Base-by-base conservation (phyloP, 2,329 filamentous ascomycete genomes). In the Decorospora gaudefroyi region DNA sequence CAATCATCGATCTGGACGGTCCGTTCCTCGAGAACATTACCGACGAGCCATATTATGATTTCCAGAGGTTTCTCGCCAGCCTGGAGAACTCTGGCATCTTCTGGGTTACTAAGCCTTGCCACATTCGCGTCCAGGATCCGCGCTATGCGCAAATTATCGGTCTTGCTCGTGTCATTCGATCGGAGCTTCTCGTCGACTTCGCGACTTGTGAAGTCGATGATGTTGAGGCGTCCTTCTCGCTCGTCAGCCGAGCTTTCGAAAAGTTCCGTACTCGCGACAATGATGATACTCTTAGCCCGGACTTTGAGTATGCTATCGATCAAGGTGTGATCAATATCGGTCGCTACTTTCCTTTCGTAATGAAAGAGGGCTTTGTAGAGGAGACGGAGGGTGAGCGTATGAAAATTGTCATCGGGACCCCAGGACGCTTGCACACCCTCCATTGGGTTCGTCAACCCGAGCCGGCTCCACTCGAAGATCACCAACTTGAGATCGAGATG, bases 11-110 rank as follows among this genome's bases (percentile, higher is more conserved):
- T 23, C 10, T 46, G 3, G 25, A 25, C 0, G 16, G 11, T 8
- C 50, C 55, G 1, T 67, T 68, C 42, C 53, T 71, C 30, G 43
- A 64, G 8, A 30, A 59, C n/a, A 53, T 67, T 9, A n/a, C n/a
- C n/a, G 36, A 39, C 5, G 37, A 19, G n/a, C 3, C 22, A 13
- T 6, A 17, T 2, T 15, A 33, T 17, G 11, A 48, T 8, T 10
- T 44, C 11, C n/a, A 28, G 10, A 11, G 6, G 12, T 37, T 29
- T 53, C 55, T 18, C 11, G 30, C 7, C 5, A 16, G 6, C 55
- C 63, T 36, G 17, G 57, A 34, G 9, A 29, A 19, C 19, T 35
- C 2, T 6, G 17, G 26, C 5, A 3, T 53, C 6, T 38, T 72
- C 3, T 71, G 69, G 69, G 26, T 68, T 1, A 70, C 62, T 0